A percentile compares a stretch with the other conserved stretches of the same genome.
Conservation (phyloP, 1,284 basidiomycete species). For the Naganishia sp. region DNA sequence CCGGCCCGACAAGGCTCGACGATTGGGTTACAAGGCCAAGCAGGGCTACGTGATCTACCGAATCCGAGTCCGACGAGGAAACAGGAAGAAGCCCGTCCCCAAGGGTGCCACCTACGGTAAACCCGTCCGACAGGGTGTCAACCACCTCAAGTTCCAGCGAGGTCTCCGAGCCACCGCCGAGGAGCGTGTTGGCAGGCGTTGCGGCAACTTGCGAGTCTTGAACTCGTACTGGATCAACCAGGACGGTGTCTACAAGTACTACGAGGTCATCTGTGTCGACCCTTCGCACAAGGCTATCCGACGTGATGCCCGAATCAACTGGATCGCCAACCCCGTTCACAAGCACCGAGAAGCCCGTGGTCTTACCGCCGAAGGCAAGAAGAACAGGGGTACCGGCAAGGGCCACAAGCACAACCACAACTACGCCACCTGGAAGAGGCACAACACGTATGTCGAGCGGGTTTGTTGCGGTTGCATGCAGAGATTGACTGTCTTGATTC, state of each 20-base stretch:
- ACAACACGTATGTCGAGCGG: conserved; percentile 72
- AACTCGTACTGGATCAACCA: conserved; percentile 99
- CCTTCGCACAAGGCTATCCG: conserved; percentile 67
- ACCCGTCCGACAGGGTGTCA: conserved; percentile 99
- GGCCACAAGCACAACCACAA: conserved; percentile 94
- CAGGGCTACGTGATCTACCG: conserved; percentile 99
- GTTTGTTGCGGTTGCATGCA: not conserved
- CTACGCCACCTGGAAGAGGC: conserved; percentile 90
- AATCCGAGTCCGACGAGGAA: conserved; percentile 94
- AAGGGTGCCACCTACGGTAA: conserved; percentile 99
- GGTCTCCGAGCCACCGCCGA: conserved; percentile 91
- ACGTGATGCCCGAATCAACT: conserved; percentile 95
- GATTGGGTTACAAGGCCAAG: conserved; percentile 99
- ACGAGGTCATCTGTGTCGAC: conserved; percentile 97
- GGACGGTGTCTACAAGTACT: conserved; percentile 99
- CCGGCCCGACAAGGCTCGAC: conserved; percentile 98
- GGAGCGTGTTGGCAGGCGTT: conserved; percentile 95
- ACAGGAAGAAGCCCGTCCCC: conserved; percentile 97
- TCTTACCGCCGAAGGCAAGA: conserved; percentile 93
- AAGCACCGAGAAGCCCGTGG: conserved; percentile 98
- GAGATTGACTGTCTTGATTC: conserved; percentile 22
- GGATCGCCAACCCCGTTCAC: conserved; percentile 98
- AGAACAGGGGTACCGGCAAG: conserved; percentile 81
- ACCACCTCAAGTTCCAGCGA: conserved; percentile 98
- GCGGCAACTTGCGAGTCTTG: conserved; percentile 91